Percentiles rank a stretch among this genome's conserved stretches.
Conservation (phyloP, 805 yeast species). For the Metschnikowia reukaufii region DNA sequence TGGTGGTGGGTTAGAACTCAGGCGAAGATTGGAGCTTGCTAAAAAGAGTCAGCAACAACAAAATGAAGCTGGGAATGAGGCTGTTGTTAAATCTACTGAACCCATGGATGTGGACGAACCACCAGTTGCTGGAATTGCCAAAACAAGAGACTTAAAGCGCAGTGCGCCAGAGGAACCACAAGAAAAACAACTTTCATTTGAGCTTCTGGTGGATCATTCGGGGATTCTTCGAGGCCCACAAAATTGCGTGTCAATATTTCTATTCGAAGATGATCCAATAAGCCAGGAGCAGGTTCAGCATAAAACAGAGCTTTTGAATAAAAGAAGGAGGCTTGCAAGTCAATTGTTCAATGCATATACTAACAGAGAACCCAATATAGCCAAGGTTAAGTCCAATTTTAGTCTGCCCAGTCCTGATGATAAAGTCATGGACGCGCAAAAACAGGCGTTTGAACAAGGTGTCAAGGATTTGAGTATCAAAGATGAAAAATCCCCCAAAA, state of each 20-base stretch:
- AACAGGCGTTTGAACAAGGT: conserved; percentile 37
- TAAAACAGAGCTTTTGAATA: conserved; percentile 1
- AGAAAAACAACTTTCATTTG: conserved; percentile 2
- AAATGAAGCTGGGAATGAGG: background rate
- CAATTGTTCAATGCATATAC: conserved; percentile 37
- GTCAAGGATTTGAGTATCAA: conserved; percentile 29
- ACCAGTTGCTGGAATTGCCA: background rate
- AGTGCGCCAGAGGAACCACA: background rate
- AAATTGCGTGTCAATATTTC: conserved; percentile 9
- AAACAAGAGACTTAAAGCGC: background rate
- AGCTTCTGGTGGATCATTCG: conserved; percentile 11
- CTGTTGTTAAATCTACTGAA: background rate
- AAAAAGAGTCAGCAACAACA: background rate
- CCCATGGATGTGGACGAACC: conserved; percentile 8
- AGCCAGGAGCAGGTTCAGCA: background rate
- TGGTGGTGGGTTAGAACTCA: conserved; percentile 7
- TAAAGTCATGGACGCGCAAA: conserved; percentile 58
- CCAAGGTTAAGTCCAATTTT: conserved; percentile 54
- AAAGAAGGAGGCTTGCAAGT: conserved; percentile 11
- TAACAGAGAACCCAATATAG: conserved; percentile 39
- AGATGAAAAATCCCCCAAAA: conserved; percentile 11
- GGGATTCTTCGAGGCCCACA: conserved; percentile 9
- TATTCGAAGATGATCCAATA: conserved; percentile 2
- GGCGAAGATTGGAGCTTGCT: conserved; percentile 6
- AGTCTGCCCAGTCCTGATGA: conserved; percentile 84